Conservation (phyloP, 805 yeast genomes). For the Candida gorgasii region DNA sequence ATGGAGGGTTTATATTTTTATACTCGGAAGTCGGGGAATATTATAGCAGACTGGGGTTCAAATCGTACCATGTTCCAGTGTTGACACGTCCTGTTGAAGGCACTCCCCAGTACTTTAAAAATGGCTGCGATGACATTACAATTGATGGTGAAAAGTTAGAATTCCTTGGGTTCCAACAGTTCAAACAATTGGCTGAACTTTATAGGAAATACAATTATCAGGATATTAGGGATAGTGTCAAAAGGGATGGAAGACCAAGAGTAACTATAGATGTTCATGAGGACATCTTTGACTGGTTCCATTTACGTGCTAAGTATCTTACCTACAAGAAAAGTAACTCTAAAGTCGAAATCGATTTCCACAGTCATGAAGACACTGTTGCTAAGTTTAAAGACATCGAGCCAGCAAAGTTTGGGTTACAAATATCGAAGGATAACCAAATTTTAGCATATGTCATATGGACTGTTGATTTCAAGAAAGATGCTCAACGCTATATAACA, state of each 20-base stretch:
- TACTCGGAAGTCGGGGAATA: conserved; percentile 48
- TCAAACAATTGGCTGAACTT: conserved; percentile 23
- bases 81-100: conserved; percentile 5
- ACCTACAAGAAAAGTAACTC: conserved; percentile 8
- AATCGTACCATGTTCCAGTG: conserved; percentile 28
- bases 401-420: conserved; percentile 36
- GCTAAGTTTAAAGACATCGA: conserved; percentile 23
- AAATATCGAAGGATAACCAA: conserved; percentile 18
- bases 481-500: background rate
- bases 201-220: conserved; percentile 23
- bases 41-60: conserved; percentile 38
- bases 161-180: conserved; percentile 30
- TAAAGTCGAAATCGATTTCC: conserved; percentile 1
- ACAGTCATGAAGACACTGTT: conserved; percentile 19
- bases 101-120: background rate
- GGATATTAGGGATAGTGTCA: conserved; percentile 20
- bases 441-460: conserved; percentile 34
- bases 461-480: conserved; percentile 35
- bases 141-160: conserved; percentile 10
- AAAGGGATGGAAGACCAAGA: conserved; percentile 31
- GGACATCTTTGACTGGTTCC: conserved; percentile 42
- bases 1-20: conserved; percentile 33
- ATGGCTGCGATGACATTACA: background rate
- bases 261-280: conserved; percentile 30
- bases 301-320: conserved; percentile 35